Evolutionary conservation across 495 filamentous ascomycete species (phyloP), one percentile per base, ranked within the genome.

Genomic region (Penicillium simplicissimum): DNA sequence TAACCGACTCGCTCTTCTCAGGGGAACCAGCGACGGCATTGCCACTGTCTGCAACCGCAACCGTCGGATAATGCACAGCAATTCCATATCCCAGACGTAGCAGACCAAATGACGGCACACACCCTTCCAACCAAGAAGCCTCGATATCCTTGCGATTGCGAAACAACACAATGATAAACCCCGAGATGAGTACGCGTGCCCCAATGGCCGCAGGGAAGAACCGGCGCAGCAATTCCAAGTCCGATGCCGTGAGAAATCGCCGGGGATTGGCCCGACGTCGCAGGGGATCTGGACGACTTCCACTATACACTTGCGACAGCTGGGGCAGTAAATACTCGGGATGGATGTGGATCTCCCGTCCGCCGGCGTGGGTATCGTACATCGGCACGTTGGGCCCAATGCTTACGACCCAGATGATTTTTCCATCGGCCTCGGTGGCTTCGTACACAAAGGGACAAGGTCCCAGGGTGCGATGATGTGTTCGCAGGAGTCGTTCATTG

Each of bases 341-440:
- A 17, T 63, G 57, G 25, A 69, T 49, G 45, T 66, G 66, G 54
- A 69, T 69, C 55, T 63, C 63, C 35, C 63, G 67, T 3, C 63
- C 67, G 25, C 57, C 63, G 7, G 67, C 67, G 33, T 64, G 66
- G 6, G 66, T 69, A 47, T 63, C 64, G 49, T 63, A 66, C 37
- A 66, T 31, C 2, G 64, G 60, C 31, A 60, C 52, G 15, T 33
- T 54, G 1, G 64, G 64, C 8, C 43, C 52, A 25, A 60, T 40
- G 47, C 64, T 54, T 35, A 66, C 64, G 3, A 62, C 64, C 60
- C 57, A 63, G 19, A 66, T 60, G 13, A 31, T 53, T 31, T 63
- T 67, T 9, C 49, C 53, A 35, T 57, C 49, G 28, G n/a, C 36
- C 40, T 67, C 53, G 33, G 49, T 59, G 17, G 54, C 31, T 53